phyloP scores from a whole-genome alignment of 129 eudicot genomes.

The Ambrosia artemisiifolia region DNA sequence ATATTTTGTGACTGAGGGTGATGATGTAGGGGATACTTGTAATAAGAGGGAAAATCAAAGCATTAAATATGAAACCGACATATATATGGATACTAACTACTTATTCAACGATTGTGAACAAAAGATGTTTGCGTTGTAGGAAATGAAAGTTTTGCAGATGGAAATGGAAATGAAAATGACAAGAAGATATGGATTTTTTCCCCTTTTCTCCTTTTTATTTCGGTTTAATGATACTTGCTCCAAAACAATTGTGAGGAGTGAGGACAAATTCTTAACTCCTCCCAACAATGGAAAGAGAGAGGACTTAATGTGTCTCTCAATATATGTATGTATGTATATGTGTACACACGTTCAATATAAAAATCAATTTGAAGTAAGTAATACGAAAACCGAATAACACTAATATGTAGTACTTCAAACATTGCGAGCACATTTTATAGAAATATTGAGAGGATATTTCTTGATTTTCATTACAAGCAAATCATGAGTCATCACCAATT shows the following conservation, averaged over 20 bases:
- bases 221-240: background rate
- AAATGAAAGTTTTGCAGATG: constrained; percentile 51
- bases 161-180: constrained; percentile 21
- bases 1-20: constrained; percentile 15
- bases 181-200: constrained; percentile 43
- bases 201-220: constrained; percentile 28
- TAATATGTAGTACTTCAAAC: too few species aligned
- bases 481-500: too few species aligned
- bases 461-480: too few species aligned
- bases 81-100: background rate
- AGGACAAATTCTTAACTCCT: constrained; percentile 29
- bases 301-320: background rate
- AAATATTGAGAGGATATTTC: too few species aligned
- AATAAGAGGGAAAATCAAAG: constrained; percentile 26
- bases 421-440: too few species aligned
- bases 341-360: background rate
- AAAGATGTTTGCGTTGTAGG: constrained; percentile 30
- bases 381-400: too few species aligned
- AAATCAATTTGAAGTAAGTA: background rate
- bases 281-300: constrained; percentile 33
- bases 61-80: constrained; percentile 43
- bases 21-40: constrained; percentile 27
- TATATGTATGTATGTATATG: background rate
- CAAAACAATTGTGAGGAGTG: background rate
- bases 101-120: constrained; percentile 8